Evolutionary conservation across 2,329 filamentous ascomycete genomes (phyloP).

Genomic region (Phyllosticta paracitricarpa): DNA sequence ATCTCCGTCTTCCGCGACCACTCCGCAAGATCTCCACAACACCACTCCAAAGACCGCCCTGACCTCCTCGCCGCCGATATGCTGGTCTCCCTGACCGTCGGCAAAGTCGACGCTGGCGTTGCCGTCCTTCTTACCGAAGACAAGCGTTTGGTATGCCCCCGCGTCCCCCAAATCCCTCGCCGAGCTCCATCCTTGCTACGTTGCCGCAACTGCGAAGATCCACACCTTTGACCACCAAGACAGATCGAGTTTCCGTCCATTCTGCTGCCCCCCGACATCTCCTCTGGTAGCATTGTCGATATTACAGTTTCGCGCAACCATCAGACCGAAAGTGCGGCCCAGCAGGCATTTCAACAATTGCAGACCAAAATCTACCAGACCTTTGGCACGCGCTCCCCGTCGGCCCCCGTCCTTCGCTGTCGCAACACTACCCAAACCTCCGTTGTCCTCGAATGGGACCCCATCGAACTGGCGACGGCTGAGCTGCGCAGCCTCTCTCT

Average conservation of each 20-base stretch:
- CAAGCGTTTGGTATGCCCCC: conserved; percentile 71
- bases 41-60: not conserved
- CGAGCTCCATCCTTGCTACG: conserved; percentile 13
- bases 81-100: conserved; percentile 95
- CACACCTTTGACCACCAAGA: conserved; percentile 11
- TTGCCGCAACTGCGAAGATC: not conserved
- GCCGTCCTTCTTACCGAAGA: conserved; percentile 94
- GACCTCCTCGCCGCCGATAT: conserved; percentile 38
- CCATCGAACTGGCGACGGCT: conserved; percentile 83
- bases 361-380: conserved; percentile 79
- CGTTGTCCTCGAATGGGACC: conserved; percentile 96
- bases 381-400: conserved; percentile 73
- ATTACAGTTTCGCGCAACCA: conserved; percentile 88
- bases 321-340: conserved; percentile 63
- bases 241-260: conserved; percentile 99
- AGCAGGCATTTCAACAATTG: conserved; percentile 69
- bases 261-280: conserved; percentile 87
- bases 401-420: conserved; percentile 71
- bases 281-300: conserved; percentile 93
- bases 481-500: conserved; percentile 81
- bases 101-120: conserved; percentile 98
- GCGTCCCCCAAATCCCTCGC: conserved; percentile 12
- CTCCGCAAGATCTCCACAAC: conserved; percentile 4
- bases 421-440: conserved; percentile 98
- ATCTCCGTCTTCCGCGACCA: conserved; percentile 1